Conservation (phyloP, 345 rosid genomes). For the Excoecaria agallocha region DNA sequence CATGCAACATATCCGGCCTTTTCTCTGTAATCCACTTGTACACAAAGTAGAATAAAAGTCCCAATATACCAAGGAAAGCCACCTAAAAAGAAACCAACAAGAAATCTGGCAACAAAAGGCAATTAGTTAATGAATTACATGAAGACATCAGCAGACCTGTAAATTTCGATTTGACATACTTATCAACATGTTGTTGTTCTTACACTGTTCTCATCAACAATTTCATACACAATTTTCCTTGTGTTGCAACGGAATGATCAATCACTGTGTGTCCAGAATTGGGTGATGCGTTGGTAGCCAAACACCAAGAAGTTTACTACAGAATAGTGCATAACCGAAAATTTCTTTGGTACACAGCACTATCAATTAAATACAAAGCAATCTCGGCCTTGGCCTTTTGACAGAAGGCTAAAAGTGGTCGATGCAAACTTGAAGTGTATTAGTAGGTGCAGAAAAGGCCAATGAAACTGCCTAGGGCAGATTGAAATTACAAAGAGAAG, state of each 20-base stretch:
- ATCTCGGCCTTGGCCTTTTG: not conserved
- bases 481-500: not conserved
- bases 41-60: conserved; percentile 51
- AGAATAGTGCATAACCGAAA: not conserved
- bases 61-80: conserved; percentile 89
- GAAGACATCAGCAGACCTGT: not conserved
- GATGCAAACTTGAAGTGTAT: not conserved
- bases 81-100: conserved; percentile 76
- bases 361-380: not conserved
- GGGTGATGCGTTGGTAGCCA: not conserved
- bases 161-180: not conserved
- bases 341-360: not conserved
- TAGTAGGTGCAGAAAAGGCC: not conserved
- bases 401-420: not conserved
- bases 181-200: not conserved
- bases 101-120: conserved; percentile 47
- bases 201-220: not conserved
- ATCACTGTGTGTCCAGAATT: not conserved
- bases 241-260: not conserved
- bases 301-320: not conserved
- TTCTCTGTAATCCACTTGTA: conserved; percentile 62
- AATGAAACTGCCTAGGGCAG: not conserved
- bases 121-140: not conserved
- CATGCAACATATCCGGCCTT: conserved; percentile 88
- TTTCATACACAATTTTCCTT: not conserved